Evolutionary conservation across 768 basidiomycete species (phyloP).

Genomic region (Russula foetens): DNA sequence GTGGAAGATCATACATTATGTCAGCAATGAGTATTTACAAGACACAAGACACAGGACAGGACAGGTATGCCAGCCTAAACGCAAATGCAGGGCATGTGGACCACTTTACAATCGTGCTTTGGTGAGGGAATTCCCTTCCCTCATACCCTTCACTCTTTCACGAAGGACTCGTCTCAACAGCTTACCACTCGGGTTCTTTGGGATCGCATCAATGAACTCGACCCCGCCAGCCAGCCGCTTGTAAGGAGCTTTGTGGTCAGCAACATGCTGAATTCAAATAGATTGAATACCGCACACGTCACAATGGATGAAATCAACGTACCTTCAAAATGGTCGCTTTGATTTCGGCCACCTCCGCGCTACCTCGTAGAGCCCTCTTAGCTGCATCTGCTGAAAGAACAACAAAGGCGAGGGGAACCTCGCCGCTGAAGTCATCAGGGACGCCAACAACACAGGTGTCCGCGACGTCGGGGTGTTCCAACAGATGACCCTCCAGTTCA

Average conservation of each 20-base stretch:
- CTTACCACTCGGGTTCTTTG: constrained; percentile 30
- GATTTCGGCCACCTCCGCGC: constrained; percentile 1
- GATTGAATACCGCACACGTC: background rate
- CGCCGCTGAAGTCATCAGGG: constrained; percentile 64
- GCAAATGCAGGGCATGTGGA: too few species aligned
- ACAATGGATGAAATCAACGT: background rate
- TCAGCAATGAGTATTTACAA: too few species aligned
- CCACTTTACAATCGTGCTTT: constrained; percentile 10
- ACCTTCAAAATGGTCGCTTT: constrained; percentile 16
- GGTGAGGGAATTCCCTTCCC: background rate
- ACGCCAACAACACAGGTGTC: constrained; percentile 59
- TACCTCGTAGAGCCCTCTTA: background rate
- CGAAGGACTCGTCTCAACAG: constrained; percentile 25
- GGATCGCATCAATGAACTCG: constrained; percentile 30
- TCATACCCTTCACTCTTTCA: constrained; percentile 19
- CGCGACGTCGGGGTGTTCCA: constrained; percentile 50
- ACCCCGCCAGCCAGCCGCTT: constrained; percentile 33
- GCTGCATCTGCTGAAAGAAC: constrained; percentile 32
- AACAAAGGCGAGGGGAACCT: constrained; percentile 63
- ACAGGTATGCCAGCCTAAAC: too few species aligned
- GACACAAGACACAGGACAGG: too few species aligned
- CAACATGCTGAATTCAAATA: constrained; percentile 22
- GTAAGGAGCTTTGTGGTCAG: constrained; percentile 28
- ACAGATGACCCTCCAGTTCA: constrained; percentile 59
- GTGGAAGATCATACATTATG: too few species aligned